These are phyloP conservation scores for Paraurostyla sp. DNA, from an alignment of 73 alveolate species.

Conservation along the genomic window DNA sequence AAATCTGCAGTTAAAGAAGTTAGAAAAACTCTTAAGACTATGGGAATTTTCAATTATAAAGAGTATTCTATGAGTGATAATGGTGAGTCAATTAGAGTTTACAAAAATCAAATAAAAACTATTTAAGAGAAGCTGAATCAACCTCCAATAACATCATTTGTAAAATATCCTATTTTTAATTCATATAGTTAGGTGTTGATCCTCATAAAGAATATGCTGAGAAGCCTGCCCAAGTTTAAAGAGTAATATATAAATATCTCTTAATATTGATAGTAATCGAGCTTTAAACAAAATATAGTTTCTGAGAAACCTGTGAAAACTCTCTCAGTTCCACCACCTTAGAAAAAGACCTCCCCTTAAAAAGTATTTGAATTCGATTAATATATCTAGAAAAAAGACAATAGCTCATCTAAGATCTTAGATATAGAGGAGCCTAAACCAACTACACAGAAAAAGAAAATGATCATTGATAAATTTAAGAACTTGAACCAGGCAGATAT, in stretches of 20 bases:
- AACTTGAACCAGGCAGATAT: background rate
- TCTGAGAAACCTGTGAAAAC: too few species aligned
- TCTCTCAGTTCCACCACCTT: too few species aligned
- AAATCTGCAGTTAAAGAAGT: background rate
- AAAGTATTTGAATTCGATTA: too few species aligned
- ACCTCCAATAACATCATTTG: slow-evolving; percentile 10
- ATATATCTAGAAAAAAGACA: slow-evolving; percentile 22
- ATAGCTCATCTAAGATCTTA: too few species aligned
- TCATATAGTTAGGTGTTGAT: slow-evolving; percentile 17
- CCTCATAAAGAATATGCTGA: background rate
- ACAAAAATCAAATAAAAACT: background rate
- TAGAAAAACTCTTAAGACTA: slow-evolving; percentile 10
- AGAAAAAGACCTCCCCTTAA: too few species aligned
- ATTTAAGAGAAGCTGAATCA: background rate
- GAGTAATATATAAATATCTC: too few species aligned
- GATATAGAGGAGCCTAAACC: background rate
- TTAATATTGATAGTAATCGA: too few species aligned
- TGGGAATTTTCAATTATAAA: background rate
- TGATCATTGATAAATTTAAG: background rate
- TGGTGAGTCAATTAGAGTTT: background rate
- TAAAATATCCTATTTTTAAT: background rate
- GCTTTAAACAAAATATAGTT: too few species aligned
- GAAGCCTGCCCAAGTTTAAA: too few species aligned
- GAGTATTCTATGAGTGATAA: slow-evolving; percentile 3
- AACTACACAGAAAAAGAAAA: background rate